These are phyloP conservation scores for Daldinia childiae DNA, from an alignment of 495 filamentous ascomycete species.

Conservation along the genomic window DNA sequence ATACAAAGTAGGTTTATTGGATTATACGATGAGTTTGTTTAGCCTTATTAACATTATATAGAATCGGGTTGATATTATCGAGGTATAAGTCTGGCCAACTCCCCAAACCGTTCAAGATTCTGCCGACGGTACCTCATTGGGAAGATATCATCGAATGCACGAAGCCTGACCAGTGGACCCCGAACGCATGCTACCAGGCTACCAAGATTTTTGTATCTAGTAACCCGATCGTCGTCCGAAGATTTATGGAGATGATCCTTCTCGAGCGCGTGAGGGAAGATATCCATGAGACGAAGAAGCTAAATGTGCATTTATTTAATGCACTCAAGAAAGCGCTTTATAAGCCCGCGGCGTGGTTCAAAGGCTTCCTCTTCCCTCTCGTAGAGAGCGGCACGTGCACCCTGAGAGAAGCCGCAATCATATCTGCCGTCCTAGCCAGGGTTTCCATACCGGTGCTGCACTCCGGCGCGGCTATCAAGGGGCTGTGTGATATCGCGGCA, in stretches of 20 bases:
- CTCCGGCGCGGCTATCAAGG: constrained; percentile 88
- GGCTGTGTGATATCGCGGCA: constrained; percentile 91
- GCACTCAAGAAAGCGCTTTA: constrained; percentile 91
- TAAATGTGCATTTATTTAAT: constrained; percentile 95
- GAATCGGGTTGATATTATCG: constrained; percentile 86
- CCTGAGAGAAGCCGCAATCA: constrained; percentile 88
- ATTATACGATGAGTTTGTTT: constrained; percentile 16
- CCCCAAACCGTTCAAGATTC: constrained; percentile 96
- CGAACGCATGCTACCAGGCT: constrained; percentile 85
- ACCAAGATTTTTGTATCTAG: constrained; percentile 89
- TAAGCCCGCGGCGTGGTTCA: constrained; percentile 97
- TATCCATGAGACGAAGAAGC: constrained; percentile 73
- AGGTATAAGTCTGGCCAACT: constrained; percentile 94
- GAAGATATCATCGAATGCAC: constrained; percentile 86
- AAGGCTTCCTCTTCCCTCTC: constrained; percentile 92
- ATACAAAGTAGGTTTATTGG: constrained; percentile 71
- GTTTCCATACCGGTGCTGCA: constrained; percentile 77
- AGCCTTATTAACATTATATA: constrained; percentile 46
- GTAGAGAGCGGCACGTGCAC: constrained; percentile 70
- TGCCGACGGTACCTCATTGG: constrained; percentile 91
- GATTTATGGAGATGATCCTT: constrained; percentile 81
- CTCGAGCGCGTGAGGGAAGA: constrained; percentile 90
- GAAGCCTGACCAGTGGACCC: constrained; percentile 83
- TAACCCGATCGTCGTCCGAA: constrained; percentile 77
- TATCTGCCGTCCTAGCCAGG: constrained; percentile 81